These are phyloP conservation scores for Gentiana dahurica DNA, from an alignment of 257 asterid genomes.

Conservation along the genomic window DNA sequence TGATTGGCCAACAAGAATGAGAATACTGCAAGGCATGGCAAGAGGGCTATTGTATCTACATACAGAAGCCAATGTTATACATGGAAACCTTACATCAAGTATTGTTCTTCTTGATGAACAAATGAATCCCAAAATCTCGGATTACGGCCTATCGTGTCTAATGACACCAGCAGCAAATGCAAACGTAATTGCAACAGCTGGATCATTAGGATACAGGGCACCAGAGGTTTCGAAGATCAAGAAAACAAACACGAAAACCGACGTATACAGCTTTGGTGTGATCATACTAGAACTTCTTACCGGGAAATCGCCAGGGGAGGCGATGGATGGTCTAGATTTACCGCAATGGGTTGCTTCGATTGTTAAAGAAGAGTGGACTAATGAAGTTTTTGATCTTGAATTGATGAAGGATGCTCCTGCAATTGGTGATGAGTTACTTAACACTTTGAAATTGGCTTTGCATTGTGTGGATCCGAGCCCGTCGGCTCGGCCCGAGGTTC, in stretches of 20 bases:
- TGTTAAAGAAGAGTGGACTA: constrained; percentile 91
- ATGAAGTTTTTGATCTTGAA: constrained; percentile 82
- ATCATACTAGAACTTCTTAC: constrained; percentile 80
- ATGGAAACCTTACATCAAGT: constrained; percentile 63
- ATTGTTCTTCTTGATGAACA: constrained; percentile 57
- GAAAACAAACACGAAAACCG: constrained; percentile 56
- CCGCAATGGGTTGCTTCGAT: constrained; percentile 92
- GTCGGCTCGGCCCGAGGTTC: constrained; percentile 68
- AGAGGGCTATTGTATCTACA: constrained; percentile 64
- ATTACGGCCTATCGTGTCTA: constrained; percentile 32
- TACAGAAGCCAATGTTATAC: constrained; percentile 38
- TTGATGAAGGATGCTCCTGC: constrained; percentile 55
- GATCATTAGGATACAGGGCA: constrained; percentile 59
- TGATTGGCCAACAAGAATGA: constrained; percentile 72
- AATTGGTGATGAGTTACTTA: constrained; percentile 62
- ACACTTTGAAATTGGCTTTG: constrained; percentile 66
- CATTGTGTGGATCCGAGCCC: constrained; percentile 91
- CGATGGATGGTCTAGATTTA: constrained; percentile 68
- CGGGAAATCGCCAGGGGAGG: constrained; percentile 85
- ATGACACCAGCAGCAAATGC: constrained; percentile 39
- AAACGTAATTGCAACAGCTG: constrained; percentile 37
- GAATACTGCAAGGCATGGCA: constrained; percentile 55
- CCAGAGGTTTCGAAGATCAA: constrained; percentile 75
- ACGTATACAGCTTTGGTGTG: constrained; percentile 78
- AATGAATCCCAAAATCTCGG: constrained; percentile 53